A percentile compares a stretch with the other conserved stretches of the same genome.
Evolutionary conservation across 805 yeast species (phyloP).

Genomic region (Ogataea pini): DNA sequence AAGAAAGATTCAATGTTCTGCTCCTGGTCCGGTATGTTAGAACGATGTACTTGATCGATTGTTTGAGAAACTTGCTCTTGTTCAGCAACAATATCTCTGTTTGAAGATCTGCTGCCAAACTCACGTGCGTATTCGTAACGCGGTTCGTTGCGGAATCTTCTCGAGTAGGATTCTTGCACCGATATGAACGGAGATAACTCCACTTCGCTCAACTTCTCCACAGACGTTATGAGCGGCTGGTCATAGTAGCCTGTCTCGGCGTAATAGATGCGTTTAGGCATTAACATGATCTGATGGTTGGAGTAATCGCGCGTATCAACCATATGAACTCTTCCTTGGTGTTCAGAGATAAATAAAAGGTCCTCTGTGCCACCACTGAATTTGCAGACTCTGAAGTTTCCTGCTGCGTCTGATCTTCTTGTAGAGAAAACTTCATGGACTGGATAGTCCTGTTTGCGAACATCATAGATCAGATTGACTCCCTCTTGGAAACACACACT

Average conservation of each 20-base stretch:
- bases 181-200: constrained; percentile 1
- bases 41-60: constrained; percentile 9
- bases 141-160: constrained; percentile 3
- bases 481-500: constrained; percentile 90
- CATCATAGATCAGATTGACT: constrained; percentile 70
- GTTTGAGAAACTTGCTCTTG: constrained; percentile 1
- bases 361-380: constrained; percentile 72
- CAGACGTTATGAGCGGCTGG: constrained; percentile 33
- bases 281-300: constrained; percentile 73
- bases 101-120: background rate
- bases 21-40: background rate
- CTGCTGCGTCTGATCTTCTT: constrained; percentile 51
- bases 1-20: constrained; percentile 19
- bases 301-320: constrained; percentile 73
- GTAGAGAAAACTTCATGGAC: constrained; percentile 60
- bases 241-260: constrained; percentile 19
- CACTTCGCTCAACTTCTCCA: constrained; percentile 29
- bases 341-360: constrained; percentile 75
- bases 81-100: background rate
- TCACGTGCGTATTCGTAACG: background rate
- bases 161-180: background rate
- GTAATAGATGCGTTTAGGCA: constrained; percentile 45
- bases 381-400: constrained; percentile 44
- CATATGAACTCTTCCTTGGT: constrained; percentile 82
- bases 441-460: constrained; percentile 59